Base-by-base conservation (phyloP, 73 alveolate genomes). In the Uronychia setigera region DNA sequence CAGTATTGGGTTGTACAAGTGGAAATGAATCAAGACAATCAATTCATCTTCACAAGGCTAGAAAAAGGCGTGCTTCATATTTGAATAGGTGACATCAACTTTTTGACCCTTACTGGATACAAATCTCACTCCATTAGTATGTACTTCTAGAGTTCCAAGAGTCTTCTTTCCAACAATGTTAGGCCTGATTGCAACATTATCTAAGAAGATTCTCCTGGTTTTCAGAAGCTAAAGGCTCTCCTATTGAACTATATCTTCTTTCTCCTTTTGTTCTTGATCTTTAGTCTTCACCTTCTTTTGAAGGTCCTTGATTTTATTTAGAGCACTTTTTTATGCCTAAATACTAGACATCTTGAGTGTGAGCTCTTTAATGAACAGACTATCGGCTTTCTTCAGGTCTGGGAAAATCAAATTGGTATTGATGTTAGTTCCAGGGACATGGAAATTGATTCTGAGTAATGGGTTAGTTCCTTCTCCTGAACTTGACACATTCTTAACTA, bases 1-100 rank as follows among this genome's bases (percentile, higher is more conserved):
- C 74, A 93, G 81, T 1, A 97, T 95, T 14, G 97, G 98, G 80
- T 91, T 93, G 77, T 96, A 91, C 35, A 97, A 90, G 88, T 96
- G 89, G 93, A 97, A 97, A 83, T 97, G 99, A 26, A 97, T 88
- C 60, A 97, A 94, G 27, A 94, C 99, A 26, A 96, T 96, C 77
- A 97, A 94, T 89, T 97, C 99, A 60, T 88, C 92, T 67, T 96
- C 98, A 78, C 99, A 97, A 0, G 99, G 96, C 85, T 97, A 93
- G 92, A 93, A 95, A 94, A 97, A 94, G 33, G 97, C 96, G 82
- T 97, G 99, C 85, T 95, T 96, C 32, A 97, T 92, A 83, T 97
- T 97, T 74, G 92, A 87, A 84, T 92, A 97, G 59, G 92, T 93
- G 60, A 97, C 92, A 82, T 97, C 99, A 0, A 97, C 96, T 84